Conservation (phyloP, 169 alveolate genomes). For the Eimeria acervulina region DNA sequence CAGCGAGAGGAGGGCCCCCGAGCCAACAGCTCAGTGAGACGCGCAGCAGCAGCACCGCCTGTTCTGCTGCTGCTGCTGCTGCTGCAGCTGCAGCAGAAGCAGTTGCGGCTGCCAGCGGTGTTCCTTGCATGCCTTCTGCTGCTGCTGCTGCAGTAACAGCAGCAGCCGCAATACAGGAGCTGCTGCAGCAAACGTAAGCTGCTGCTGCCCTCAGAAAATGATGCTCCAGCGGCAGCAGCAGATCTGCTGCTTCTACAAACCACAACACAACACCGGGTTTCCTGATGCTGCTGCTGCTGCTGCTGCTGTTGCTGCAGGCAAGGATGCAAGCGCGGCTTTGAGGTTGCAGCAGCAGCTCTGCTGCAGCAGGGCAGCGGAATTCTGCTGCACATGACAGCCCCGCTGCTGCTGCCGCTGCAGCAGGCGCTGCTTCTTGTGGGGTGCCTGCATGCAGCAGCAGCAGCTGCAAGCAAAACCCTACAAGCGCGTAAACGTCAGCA, state of each 20-base stretch:
- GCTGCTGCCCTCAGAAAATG: conserved; percentile 22
- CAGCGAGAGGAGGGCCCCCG: neutral
- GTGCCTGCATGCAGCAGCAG: too few species aligned
- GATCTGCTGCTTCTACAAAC: neutral
- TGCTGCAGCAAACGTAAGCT: neutral
- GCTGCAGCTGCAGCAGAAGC: conserved; percentile 10
- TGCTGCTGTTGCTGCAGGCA: conserved; percentile 26
- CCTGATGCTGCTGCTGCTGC: too few species aligned
- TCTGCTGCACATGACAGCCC: neutral
- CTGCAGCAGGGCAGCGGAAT: neutral
- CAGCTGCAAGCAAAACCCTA: too few species aligned
- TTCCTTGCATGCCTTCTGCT: neutral
- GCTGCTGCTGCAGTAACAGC: conserved; percentile 63
- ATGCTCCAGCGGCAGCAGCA: neutral
- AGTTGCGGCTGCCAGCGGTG: neutral
- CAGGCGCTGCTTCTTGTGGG: too few species aligned
- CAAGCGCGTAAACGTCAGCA: too few species aligned
- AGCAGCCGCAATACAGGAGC: neutral
- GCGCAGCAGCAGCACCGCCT: conserved; percentile 11
- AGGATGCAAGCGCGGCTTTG: neutral
- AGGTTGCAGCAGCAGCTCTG: conserved; percentile 30
- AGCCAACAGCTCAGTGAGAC: conserved; percentile 32
- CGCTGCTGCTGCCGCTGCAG: neutral
- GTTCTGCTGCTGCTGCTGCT: conserved; percentile 47
- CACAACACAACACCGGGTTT: neutral